phyloP scores from a whole-genome alignment of 2,329 filamentous ascomycete species.

The Aspergillus proliferans region DNA sequence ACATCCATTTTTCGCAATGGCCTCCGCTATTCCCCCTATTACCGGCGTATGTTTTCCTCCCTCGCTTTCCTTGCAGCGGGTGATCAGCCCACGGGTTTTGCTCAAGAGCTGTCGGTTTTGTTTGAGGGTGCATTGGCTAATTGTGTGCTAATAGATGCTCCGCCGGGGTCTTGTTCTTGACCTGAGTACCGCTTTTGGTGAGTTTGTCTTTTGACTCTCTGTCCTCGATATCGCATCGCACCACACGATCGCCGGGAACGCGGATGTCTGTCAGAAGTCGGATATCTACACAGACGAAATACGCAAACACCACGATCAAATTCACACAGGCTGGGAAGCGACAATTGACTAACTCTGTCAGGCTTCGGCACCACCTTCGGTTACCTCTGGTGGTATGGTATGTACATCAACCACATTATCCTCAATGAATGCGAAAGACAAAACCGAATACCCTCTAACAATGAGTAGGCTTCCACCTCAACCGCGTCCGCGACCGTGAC shows the following conservation, averaged over 20 bases:
- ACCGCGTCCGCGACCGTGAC: constrained; percentile 58
- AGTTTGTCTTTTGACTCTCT: constrained; percentile 25
- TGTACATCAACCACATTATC: constrained; percentile 19
- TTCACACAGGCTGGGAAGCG: too few relatives aligned
- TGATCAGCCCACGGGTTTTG: constrained; percentile 8
- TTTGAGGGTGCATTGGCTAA: constrained; percentile 8
- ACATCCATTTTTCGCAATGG: constrained; percentile 29
- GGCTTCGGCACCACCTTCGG: constrained; percentile 58
- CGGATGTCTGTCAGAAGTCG: background rate
- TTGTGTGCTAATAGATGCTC: constrained; percentile 49
- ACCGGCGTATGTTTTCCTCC: constrained; percentile 39
- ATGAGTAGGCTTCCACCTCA: constrained; percentile 55
- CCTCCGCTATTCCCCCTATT: constrained; percentile 39
- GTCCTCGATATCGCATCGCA: background rate
- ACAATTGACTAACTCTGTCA: constrained; percentile 24
- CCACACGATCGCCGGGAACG: background rate
- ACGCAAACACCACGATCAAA: background rate
- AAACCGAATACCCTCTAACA: background rate
- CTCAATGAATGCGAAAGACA: background rate
- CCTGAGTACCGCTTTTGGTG: constrained; percentile 60
- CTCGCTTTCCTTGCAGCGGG: constrained; percentile 10
- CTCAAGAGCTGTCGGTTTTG: background rate
- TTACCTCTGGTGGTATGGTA: constrained; percentile 64
- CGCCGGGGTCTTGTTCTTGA: constrained; percentile 60
- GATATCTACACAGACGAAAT: background rate